A percentile compares a stretch with the other conserved stretches of the same genome.
Conservation (phyloP, 306 rosid genomes). For the Begonia loranthoides region DNA sequence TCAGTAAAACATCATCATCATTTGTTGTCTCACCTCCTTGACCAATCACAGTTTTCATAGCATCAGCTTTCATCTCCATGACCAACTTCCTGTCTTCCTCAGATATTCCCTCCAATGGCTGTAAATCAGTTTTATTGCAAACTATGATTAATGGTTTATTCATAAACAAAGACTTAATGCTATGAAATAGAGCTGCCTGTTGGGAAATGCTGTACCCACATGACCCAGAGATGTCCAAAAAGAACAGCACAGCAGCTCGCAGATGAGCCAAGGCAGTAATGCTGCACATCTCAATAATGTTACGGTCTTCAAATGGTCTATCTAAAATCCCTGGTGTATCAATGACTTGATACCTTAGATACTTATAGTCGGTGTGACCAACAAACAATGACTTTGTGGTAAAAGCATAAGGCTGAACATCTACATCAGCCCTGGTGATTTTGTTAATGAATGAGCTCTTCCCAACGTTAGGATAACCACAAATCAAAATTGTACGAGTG, state of each 20-base stretch:
- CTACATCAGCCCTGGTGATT: conserved; percentile 85
- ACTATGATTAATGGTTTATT: conserved; percentile 28
- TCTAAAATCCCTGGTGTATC: conserved; percentile 90
- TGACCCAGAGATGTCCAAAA: conserved; percentile 79
- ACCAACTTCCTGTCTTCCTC: conserved; percentile 78
- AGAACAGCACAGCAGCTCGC: conserved; percentile 82
- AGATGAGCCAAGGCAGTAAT: conserved; percentile 85
- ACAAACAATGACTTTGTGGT: conserved; percentile 84
- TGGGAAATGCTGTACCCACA: conserved; percentile 80
- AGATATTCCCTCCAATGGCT: conserved; percentile 54
- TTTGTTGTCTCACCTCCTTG: conserved; percentile 62
- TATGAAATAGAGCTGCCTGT: conserved; percentile 76
- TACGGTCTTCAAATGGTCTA: conserved; percentile 81
- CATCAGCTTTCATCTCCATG: conserved; percentile 69
- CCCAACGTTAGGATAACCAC: conserved; percentile 91
- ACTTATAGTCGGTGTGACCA: conserved; percentile 80
- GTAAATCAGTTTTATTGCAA: conserved; percentile 78
- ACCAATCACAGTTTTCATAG: conserved; percentile 60
- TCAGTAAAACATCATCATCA: conserved; percentile 46
- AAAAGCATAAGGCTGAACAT: conserved; percentile 87
- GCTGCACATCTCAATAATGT: conserved; percentile 91
- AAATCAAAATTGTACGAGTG: conserved; percentile 58
- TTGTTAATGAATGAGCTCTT: conserved; percentile 89
- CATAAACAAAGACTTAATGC: conserved; percentile 44
- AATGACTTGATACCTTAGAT: conserved; percentile 81